Percentiles rank a stretch among this genome's conserved stretches.
Evolutionary conservation across 768 basidiomycete genomes (phyloP).

Genomic region (Tricholomella constricta): DNA sequence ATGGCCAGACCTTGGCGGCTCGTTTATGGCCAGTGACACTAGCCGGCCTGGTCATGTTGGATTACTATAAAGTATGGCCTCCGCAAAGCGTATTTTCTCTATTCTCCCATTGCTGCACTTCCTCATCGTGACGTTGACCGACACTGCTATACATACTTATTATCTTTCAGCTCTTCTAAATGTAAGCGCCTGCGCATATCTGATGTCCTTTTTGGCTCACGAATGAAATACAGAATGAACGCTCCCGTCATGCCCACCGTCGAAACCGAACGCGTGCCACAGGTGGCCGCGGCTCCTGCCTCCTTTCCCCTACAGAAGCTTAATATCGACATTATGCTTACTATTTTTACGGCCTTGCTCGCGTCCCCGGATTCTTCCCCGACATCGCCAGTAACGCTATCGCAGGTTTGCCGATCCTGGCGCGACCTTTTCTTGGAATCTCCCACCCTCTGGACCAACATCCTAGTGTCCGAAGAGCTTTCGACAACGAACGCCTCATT

Average conservation of each 20-base stretch:
- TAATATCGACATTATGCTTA: neutral
- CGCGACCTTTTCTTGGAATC: neutral
- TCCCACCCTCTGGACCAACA: neutral
- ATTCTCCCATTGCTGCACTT: neutral
- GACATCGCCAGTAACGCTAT: neutral
- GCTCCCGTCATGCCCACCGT: neutral
- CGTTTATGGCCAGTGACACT: neutral
- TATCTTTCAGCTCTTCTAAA: neutral
- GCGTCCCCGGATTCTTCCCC: neutral
- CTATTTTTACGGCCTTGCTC: neutral
- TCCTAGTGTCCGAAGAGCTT: neutral
- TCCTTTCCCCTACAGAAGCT: neutral
- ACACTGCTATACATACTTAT: neutral
- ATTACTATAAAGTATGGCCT: neutral
- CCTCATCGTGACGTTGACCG: neutral
- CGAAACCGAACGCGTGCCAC: neutral
- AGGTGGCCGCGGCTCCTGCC: neutral
- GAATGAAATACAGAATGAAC: neutral
- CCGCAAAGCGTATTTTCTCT: neutral
- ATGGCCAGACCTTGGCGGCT: neutral
- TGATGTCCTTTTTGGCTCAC: no score
- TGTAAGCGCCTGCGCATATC: neutral
- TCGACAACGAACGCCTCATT: neutral
- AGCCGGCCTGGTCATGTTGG: neutral
- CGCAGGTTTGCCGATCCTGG: constrained; percentile 4